Base-by-base conservation (phyloP, 2,329 filamentous ascomycete genomes). In the Claviceps sp. region DNA sequence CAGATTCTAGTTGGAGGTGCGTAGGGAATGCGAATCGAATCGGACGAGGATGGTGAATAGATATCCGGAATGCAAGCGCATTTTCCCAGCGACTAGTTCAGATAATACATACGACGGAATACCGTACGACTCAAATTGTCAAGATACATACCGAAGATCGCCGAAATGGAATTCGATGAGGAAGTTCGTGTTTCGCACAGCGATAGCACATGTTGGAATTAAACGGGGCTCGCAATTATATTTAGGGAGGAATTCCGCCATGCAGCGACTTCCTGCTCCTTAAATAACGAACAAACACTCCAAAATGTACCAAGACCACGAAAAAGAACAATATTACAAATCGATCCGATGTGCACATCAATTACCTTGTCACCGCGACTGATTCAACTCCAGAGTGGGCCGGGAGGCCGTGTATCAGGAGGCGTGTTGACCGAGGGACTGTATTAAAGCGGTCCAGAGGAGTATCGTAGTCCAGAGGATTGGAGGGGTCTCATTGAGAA, bases 1-100 rank as follows among this genome's bases (percentile, higher is more conserved):
- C 81, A 84, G 66, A 79, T 84, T 54, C 75, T 85, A 53, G 81
- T 85, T 57, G 81, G 79, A 55, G 80, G 78, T 66, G 80, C 81
- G 65, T 84, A 78, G 71, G 56, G 52, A 41, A 51, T 48, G 26
- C 44, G 34, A 38, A 34, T 11, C 9, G 20, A 37, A 14, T 16
- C 7, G 5, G 26, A 41, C 14, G 13, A 26, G 26, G 5, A 34
- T 24, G 26, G 30, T 34, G 26, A 30, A 30, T 43, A 43, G 2
- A 50, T 4, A 45, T 46, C 26, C 8, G n/a, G 11, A 45, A 44
- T 37, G 18, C 34, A 46, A 41, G 46, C 48, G 49, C 42, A n/a
- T 24, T 36, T 40, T 48, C 47, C 16, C 5, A 42, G 46, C 30
- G 22, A 43, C 11, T 18, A 4, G 9, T 40, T 14, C 6, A 48